phyloP scores from a whole-genome alignment of 1,284 basidiomycete species.

The Tetrapyrgos nigripes region DNA sequence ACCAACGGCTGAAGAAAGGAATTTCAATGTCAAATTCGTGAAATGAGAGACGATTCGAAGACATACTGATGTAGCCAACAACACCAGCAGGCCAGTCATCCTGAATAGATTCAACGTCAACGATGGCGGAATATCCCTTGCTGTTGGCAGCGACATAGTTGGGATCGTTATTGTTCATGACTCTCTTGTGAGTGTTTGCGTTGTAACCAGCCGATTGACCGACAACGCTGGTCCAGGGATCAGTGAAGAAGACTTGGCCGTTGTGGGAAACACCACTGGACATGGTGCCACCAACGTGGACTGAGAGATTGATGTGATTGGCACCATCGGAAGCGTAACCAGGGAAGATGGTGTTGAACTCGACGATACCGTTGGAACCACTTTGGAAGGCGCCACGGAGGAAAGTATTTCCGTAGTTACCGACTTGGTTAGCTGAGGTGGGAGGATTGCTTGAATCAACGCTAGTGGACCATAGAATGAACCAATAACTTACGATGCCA shows the following conservation, averaged over 20 bases:
- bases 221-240: constrained; percentile 43
- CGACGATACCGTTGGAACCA: constrained; percentile 57
- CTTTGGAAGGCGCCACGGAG: constrained; percentile 57
- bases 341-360: constrained; percentile 61
- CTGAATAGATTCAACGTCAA: constrained; percentile 25
- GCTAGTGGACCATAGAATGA: not conserved
- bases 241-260: constrained; percentile 48
- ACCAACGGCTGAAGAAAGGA: constrained; percentile 14
- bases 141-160: constrained; percentile 33
- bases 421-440: constrained; percentile 41
- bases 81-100: constrained; percentile 18
- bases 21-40: not conserved
- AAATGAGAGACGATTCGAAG: not conserved
- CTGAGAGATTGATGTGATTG: constrained; percentile 40
- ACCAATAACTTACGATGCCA: constrained; percentile 45
- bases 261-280: constrained; percentile 28
- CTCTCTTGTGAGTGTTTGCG: constrained; percentile 36
- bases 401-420: constrained; percentile 46
- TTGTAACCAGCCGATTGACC: constrained; percentile 29
- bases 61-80: constrained; percentile 18
- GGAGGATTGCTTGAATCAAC: not conserved
- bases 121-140: constrained; percentile 37
- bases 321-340: constrained; percentile 42
- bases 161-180: constrained; percentile 38
- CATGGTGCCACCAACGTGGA: constrained; percentile 25